A percentile compares a stretch with the other conserved stretches of the same genome.
These are phyloP conservation scores for Crithidia mellificae DNA, from an alignment of 208 protist species.

Conservation along the genomic window DNA sequence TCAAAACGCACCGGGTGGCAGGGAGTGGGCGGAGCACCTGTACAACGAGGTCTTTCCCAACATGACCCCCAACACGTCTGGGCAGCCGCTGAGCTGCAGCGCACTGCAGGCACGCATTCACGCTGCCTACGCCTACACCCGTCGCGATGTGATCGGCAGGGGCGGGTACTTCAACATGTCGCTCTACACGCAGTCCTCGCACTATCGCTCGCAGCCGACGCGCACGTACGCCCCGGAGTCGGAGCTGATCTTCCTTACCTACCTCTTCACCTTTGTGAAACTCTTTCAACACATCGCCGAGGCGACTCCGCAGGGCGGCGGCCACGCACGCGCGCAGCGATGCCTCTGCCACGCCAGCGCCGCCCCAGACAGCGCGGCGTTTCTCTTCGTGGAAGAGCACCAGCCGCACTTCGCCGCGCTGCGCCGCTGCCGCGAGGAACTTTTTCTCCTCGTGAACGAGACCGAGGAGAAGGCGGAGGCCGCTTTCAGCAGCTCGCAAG, in stretches of 20 bases:
- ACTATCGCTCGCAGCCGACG: neutral
- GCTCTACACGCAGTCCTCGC: neutral
- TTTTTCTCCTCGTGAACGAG: constrained; percentile 21
- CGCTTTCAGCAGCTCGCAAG: constrained; percentile 5
- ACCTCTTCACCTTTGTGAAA: constrained; percentile 28
- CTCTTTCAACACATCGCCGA: constrained; percentile 31
- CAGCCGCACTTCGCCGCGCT: constrained; percentile 3
- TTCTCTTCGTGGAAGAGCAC: constrained; percentile 31
- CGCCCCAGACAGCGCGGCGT: neutral
- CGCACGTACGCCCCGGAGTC: neutral
- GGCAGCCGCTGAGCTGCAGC: neutral
- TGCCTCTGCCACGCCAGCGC: constrained; percentile 8
- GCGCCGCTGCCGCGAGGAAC: constrained; percentile 25
- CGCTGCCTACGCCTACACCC: constrained; percentile 25
- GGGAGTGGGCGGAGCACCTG: constrained; percentile 19
- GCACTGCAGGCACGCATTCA: constrained; percentile 25
- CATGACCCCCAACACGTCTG: neutral
- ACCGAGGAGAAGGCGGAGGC: constrained; percentile 11
- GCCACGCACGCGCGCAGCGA: neutral
- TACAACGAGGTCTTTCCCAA: constrained; percentile 13
- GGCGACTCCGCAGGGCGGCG: neutral
- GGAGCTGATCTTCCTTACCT: neutral
- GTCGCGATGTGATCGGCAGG: constrained; percentile 5
- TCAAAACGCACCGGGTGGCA: neutral
- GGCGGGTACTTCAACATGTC: constrained; percentile 23